These are phyloP conservation scores for Fraxinus excelsior DNA, from an alignment of 257 asterid genomes.

Conservation along the genomic window DNA sequence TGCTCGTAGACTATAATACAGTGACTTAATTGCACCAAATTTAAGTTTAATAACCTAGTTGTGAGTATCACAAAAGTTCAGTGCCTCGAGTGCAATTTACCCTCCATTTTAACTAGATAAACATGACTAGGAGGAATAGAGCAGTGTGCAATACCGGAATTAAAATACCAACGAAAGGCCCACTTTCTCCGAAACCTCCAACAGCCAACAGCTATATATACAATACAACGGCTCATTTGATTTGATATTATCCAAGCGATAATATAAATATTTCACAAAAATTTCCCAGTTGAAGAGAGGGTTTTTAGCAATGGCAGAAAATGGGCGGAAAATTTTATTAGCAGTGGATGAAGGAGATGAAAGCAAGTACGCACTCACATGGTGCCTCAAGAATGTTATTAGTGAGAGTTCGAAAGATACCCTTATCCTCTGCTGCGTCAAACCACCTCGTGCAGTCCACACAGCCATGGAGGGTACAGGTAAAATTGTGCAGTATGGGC, in stretches of 20 bases:
- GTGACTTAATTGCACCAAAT: too few relatives aligned
- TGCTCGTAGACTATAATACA: too few relatives aligned
- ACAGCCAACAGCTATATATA: slow-evolving; percentile 42
- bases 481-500: slow-evolving; percentile 14
- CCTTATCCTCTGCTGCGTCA: slow-evolving; percentile 56
- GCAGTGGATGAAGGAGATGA: slow-evolving; percentile 80
- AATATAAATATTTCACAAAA: background rate
- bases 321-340: slow-evolving; percentile 55
- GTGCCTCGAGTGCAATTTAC: too few relatives aligned
- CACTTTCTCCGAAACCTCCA: slow-evolving; percentile 32
- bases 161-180: slow-evolving; percentile 19
- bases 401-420: slow-evolving; percentile 41
- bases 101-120: too few relatives aligned
- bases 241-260: background rate
- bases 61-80: too few relatives aligned
- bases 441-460: slow-evolving; percentile 44
- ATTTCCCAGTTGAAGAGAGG: background rate
- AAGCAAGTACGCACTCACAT: slow-evolving; percentile 63
- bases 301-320: slow-evolving; percentile 23
- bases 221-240: background rate
- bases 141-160: too few relatives aligned
- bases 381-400: slow-evolving; percentile 61
- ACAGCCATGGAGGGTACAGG: slow-evolving; percentile 59
- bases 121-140: too few relatives aligned
- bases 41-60: too few relatives aligned